Base-by-base conservation (phyloP, 768 basidiomycete species). In the Fibroporia radiculosa region DNA sequence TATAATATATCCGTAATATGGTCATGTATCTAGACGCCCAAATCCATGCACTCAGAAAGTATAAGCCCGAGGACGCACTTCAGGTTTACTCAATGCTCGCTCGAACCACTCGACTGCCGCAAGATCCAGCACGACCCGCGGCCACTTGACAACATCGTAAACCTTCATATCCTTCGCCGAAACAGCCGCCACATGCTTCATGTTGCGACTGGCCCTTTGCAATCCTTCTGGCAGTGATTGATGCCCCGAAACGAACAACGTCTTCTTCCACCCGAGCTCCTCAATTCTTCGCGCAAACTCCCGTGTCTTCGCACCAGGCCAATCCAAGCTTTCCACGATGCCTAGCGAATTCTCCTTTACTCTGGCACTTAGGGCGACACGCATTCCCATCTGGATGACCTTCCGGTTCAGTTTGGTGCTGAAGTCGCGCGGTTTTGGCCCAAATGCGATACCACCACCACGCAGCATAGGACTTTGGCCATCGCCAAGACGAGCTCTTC, bases 361-460 rank as follows among this genome's bases (percentile, higher is more conserved):
- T 62, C 92, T 91, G 33, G 79, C 74, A 52, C 89, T 91, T 35
- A 98, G 64, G 2, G 90, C 93, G 40, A 93, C 84, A 18, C 88
- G 77, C 79, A 97, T 82, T 8, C 93, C 95, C 80, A 97, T 86
- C 55, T 88, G 72, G 32, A 91, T 75, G 53, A 96, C 86, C 66
- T 97, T 97, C 51, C 89, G 77, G n/a, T 89, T 87, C 28, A 99
- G 75, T 51, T 88, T 84, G 16, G 91, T 92, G 55, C 85, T 80
- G 63, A 93, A 97, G 61, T 96, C 88, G 39, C 92, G 78, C 2
- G 92, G 89, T 59, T 89, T 84, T 0, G 91, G 90, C 24, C 92
- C 92, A 49, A 92, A 93, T 5, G 90, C 90, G 31, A 86, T 77
- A 54, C 95, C 96, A 65, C 96, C 96, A 26, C 95, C 95, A 25